Conservation (phyloP, 768 basidiomycete genomes). For the Leccinellum albellum region DNA sequence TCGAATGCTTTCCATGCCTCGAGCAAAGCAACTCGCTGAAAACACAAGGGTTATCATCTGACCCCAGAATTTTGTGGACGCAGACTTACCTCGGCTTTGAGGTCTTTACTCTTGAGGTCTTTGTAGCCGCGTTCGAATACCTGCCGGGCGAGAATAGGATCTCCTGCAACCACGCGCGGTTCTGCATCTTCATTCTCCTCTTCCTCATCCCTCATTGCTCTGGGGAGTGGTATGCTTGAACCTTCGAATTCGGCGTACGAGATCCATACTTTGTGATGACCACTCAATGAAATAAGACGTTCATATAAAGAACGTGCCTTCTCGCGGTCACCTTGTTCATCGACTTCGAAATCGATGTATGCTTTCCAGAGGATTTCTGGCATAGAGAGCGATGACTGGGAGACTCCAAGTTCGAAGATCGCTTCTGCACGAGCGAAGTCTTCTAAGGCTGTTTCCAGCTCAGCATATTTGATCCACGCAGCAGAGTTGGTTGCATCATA, state of each 20-base stretch:
- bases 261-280: slow-evolving; percentile 97
- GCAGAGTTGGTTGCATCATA: slow-evolving; percentile 87
- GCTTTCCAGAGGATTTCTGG: slow-evolving; percentile 94
- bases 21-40: slow-evolving; percentile 83
- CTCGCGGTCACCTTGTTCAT: slow-evolving; percentile 83
- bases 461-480: slow-evolving; percentile 95
- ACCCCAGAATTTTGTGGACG: background rate
- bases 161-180: slow-evolving; percentile 64
- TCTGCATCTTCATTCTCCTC: slow-evolving; percentile 54
- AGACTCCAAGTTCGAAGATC: slow-evolving; percentile 88
- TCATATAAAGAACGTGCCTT: slow-evolving; percentile 84
- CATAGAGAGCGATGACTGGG: slow-evolving; percentile 85
- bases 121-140: slow-evolving; percentile 88
- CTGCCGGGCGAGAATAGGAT: slow-evolving; percentile 62
- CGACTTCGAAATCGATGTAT: slow-evolving; percentile 94
- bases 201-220: slow-evolving; percentile 66
- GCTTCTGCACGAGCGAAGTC: slow-evolving; percentile 87
- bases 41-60: slow-evolving; percentile 3
- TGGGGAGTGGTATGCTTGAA: slow-evolving; percentile 62
- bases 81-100: slow-evolving; percentile 81
- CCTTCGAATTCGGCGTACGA: slow-evolving; percentile 92
- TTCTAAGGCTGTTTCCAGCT: slow-evolving; percentile 82
- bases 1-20: slow-evolving; percentile 97
- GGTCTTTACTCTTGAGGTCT: slow-evolving; percentile 71
- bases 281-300: slow-evolving; percentile 77